Evolutionary conservation across 257 asterid species (phyloP).

Genomic region (Echium plantagineum): DNA sequence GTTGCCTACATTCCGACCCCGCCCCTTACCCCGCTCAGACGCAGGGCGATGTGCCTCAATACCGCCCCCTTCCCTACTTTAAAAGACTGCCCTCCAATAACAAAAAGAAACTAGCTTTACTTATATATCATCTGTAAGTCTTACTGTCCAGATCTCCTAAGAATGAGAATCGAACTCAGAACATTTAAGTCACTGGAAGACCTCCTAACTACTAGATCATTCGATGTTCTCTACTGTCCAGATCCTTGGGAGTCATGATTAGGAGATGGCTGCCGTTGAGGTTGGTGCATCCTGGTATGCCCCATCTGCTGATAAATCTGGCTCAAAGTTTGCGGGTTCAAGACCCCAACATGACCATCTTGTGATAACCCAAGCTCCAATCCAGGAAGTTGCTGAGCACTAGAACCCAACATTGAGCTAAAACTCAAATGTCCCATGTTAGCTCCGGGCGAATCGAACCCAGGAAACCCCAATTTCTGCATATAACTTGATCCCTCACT

Average conservation of each 20-base stretch:
- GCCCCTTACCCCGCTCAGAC: too few species aligned
- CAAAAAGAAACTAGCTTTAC: too few species aligned
- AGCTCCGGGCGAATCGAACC: slow-evolving; percentile 43
- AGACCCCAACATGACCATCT: slow-evolving; percentile 48
- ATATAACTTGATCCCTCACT: slow-evolving; percentile 32
- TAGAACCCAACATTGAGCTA: slow-evolving; percentile 43
- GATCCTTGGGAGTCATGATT: slow-evolving; percentile 54
- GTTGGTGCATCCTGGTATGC: slow-evolving; percentile 27
- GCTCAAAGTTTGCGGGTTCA: slow-evolving; percentile 34
- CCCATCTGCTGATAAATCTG: slow-evolving; percentile 64
- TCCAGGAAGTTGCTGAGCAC: slow-evolving; percentile 45
- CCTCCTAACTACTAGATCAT: too few species aligned
- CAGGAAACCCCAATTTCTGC: slow-evolving; percentile 43
- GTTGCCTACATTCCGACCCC: too few species aligned
- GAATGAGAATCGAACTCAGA: too few species aligned
- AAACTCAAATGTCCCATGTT: slow-evolving; percentile 44
- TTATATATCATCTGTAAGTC: neutral
- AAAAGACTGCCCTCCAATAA: too few species aligned
- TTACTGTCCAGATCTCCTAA: slow-evolving; percentile 45
- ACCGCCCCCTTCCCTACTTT: too few species aligned
- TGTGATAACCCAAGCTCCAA: slow-evolving; percentile 67
- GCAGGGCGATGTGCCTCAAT: too few species aligned
- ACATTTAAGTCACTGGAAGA: too few species aligned
- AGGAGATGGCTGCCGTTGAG: slow-evolving; percentile 24
- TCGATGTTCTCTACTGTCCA: slow-evolving; percentile 38